Evolutionary conservation across 2,329 filamentous ascomycete genomes (phyloP).

Genomic region (Ceratocystiopsis minuta): DNA sequence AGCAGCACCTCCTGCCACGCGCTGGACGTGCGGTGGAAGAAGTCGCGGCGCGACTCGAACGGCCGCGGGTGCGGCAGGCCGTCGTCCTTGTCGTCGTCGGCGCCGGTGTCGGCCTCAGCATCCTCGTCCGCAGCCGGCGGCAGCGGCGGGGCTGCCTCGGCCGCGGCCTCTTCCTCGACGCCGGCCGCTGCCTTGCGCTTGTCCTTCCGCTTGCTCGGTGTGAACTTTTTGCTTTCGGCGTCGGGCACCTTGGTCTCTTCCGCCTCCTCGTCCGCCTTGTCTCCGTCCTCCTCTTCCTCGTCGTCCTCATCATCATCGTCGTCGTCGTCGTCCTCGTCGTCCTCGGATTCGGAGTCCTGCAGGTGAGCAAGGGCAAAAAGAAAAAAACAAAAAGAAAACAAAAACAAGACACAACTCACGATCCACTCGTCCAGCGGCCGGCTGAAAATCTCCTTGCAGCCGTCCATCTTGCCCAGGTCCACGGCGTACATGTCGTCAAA

Average conservation of each 20-base stretch:
- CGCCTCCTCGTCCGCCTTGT: conserved; percentile 31
- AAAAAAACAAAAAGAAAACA: conserved; percentile 14
- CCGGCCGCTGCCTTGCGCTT: conserved; percentile 16
- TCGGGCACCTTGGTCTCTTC: conserved; percentile 26
- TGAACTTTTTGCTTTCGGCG: conserved; percentile 27
- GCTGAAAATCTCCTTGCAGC: conserved; percentile 79
- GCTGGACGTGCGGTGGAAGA: conserved; percentile 72
- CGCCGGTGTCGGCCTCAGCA: conserved; percentile 19
- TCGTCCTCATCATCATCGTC: conserved; percentile 44
- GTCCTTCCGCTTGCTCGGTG: conserved; percentile 39
- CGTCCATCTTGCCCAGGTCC: conserved; percentile 86
- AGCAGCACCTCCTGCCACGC: conserved; percentile 85
- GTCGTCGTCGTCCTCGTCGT: conserved; percentile 41
- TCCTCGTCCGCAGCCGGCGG: conserved; percentile 12
- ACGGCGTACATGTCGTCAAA: conserved; percentile 91
- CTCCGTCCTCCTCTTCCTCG: conserved; percentile 35
- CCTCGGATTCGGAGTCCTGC: conserved; percentile 40
- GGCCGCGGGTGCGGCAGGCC: conserved; percentile 60
- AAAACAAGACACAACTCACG: conserved; percentile 25
- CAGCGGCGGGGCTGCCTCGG: conserved; percentile 30
- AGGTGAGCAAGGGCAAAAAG: background rate
- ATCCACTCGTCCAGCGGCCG: conserved; percentile 63
- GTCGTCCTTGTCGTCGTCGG: conserved; percentile 36
- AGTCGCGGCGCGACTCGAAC: conserved; percentile 81
- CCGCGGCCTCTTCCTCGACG: conserved; percentile 17